A percentile compares a stretch with the other conserved stretches of the same genome.
phyloP scores from a whole-genome alignment of 2,329 filamentous ascomycete species.

The Ophiostoma pallidulum region DNA sequence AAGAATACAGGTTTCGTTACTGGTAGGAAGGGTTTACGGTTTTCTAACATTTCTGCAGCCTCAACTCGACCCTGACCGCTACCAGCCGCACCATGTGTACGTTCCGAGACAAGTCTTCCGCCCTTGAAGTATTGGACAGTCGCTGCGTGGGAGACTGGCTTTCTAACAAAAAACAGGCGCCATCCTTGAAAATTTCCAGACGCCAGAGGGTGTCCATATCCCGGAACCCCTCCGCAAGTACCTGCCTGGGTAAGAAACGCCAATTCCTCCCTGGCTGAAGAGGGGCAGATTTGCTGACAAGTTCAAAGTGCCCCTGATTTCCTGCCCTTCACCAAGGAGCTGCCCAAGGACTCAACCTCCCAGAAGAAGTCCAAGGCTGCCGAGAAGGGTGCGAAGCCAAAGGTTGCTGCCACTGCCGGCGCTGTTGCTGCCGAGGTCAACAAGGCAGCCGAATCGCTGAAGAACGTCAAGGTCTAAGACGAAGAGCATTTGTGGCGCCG shows the following conservation, averaged over 20 bases:
- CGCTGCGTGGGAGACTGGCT: background rate
- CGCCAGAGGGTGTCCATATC: conserved; percentile 70
- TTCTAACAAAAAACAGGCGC: conserved; percentile 12
- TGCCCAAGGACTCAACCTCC: conserved; percentile 54
- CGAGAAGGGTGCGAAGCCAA: conserved; percentile 18
- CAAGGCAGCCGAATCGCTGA: conserved; percentile 22
- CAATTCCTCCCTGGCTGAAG: background rate
- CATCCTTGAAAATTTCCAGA: conserved; percentile 94
- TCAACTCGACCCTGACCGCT: conserved; percentile 52
- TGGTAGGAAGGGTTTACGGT: too few relatives aligned
- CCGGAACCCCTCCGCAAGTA: conserved; percentile 82
- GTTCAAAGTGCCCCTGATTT: conserved; percentile 58
- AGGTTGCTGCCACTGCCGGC: conserved; percentile 16
- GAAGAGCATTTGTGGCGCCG: background rate
- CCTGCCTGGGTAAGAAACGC: conserved; percentile 53
- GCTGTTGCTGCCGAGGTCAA: conserved; percentile 16
- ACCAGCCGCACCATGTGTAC: conserved; percentile 40
- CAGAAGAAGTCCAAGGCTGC: conserved; percentile 19
- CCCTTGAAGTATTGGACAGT: background rate
- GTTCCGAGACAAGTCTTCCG: background rate
- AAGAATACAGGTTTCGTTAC: background rate
- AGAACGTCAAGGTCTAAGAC: conserved; percentile 21
- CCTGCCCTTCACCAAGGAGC: conserved; percentile 77
- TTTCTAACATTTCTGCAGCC: conserved; percentile 17
- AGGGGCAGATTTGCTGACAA: background rate